Base-by-base conservation (phyloP, 345 rosid genomes). In the Hirschfeldia incana region DNA sequence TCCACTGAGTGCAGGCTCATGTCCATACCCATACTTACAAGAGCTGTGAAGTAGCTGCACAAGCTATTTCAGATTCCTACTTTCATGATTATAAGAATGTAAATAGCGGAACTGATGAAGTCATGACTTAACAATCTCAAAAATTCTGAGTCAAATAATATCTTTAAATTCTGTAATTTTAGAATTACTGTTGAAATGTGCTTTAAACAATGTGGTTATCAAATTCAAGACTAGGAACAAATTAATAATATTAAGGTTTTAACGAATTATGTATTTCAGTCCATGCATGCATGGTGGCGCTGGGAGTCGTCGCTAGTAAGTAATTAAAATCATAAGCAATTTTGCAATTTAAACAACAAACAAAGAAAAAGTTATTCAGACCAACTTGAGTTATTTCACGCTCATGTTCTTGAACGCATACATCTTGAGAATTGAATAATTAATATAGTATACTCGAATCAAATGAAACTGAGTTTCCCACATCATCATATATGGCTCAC, bases 1-100 rank as follows among this genome's bases (percentile, higher is more conserved):
- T 95, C 99, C 99, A 93, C 90, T 8, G 97, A 95, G 82, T 90
- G 98, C 44, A 93, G 89, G 83, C 99, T 95, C 97, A 91, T 93
- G 30, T 21, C 21, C 21, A 21, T 95, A 1, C 4, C 98, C 99
- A 93, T 95, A 82, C 78, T 85, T 82, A 89, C 98, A 65, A 95
- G 97, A 70, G 89, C 96, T 29, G 91, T 86, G 63, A 89, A 91
- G 77, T 95, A 93, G 67, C 98, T 95, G 88, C 78, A 85, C 49
- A 70, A 33, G 76, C 44, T 76, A 44, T 78, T 76, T 64, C 79
- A 80, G 77, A 21, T 76, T 60, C 36, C 46, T 58, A 60, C 46
- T 65, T 21, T 59, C 37, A 10, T 3, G n/a, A 21, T 64, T 33
- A 10, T 0, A 10, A 26, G 15, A 69, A 12, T 74, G 32, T 33